Conservation (phyloP, 2,329 filamentous ascomycete genomes). For the Ophioceras dolichostomum region DNA sequence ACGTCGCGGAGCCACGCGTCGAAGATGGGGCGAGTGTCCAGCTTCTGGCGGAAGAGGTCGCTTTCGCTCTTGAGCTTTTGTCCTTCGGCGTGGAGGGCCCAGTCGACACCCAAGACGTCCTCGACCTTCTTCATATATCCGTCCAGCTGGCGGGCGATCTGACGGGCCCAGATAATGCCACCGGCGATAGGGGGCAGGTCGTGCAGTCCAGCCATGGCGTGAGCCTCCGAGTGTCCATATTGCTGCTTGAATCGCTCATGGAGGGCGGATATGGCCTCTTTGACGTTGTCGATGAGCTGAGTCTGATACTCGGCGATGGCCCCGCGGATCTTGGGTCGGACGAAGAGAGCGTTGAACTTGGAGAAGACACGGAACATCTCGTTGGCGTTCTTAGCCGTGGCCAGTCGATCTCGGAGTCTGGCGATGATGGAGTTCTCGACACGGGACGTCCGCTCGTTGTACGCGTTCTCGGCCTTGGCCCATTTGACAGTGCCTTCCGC, state of each 20-base stretch:
- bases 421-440: slow-evolving; percentile 99
- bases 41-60: slow-evolving; percentile 87
- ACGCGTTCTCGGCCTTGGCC: slow-evolving; percentile 88
- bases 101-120: slow-evolving; percentile 87
- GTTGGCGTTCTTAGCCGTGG: slow-evolving; percentile 91
- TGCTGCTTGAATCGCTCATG: slow-evolving; percentile 98
- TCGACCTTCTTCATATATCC: slow-evolving; percentile 99
- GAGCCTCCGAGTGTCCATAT: slow-evolving; percentile 94
- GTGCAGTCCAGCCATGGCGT: slow-evolving; percentile 94
- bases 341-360: slow-evolving; percentile 98
- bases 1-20: slow-evolving; percentile 93
- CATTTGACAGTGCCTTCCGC: slow-evolving; percentile 81
- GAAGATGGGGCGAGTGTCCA: slow-evolving; percentile 87
- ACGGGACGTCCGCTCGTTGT: slow-evolving; percentile 92
- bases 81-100: slow-evolving; percentile 87
- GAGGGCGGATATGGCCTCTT: slow-evolving; percentile 82
- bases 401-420: slow-evolving; percentile 78
- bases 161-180: slow-evolving; percentile 92
- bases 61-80: slow-evolving; percentile 89
- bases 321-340: slow-evolving; percentile 96
- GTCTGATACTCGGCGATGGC: slow-evolving; percentile 98
- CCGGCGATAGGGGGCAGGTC: slow-evolving; percentile 93
- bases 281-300: slow-evolving; percentile 95
- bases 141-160: slow-evolving; percentile 92
- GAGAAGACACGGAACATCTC: slow-evolving; percentile 99